Base-by-base conservation (phyloP, 805 yeast genomes). In the Yamadazyma paraphyllophila region DNA sequence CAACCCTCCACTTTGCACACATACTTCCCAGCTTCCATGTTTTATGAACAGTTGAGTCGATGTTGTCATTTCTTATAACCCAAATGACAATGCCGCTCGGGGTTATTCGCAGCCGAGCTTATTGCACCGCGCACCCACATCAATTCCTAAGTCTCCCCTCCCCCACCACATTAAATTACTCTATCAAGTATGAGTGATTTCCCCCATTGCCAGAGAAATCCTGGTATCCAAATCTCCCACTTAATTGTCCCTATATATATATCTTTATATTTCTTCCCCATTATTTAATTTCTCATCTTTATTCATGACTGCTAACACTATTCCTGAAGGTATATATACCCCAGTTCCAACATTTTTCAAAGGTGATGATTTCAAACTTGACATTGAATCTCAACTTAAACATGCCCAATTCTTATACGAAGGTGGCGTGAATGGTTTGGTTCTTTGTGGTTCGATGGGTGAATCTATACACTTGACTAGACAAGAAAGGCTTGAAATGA, bases 1-100 rank as follows among this genome's bases (percentile, higher is more conserved):
- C 87, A 82, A 14, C 68, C 67, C 10, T 73, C 74, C 41, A 57
- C 65, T 30, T 75, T 74, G 52, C 82, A 79, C 2, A 25, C 14
- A 38, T 42, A 46, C 12, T 11, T 16, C 27, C 25, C 36, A 4
- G 3, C n/a, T 34, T 30, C 36, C 13, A 13, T 34, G 11, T 15
- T 33, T 20, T 27, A 9, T 41, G 14, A 24, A 31, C 27, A 27
- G 31, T 36, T 31, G 11, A 33, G 38, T 26, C 27, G 25, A 3
- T 4, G 16, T 15, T 16, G 11, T 4, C 36, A 32, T 32, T 32
- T 32, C 36, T 32, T 32, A 32, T 32, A 32, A 13, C 17, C n/a
- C 3, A 32, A n/a, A n/a, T 13, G 32, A 29, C 13, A 29, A 29
- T 16, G 13, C 5, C 13, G 6, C 36, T 32, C 36, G 36, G 36